phyloP scores from a whole-genome alignment of 2,329 filamentous ascomycete species.

The Ceratocystiopsis brevicomis region DNA sequence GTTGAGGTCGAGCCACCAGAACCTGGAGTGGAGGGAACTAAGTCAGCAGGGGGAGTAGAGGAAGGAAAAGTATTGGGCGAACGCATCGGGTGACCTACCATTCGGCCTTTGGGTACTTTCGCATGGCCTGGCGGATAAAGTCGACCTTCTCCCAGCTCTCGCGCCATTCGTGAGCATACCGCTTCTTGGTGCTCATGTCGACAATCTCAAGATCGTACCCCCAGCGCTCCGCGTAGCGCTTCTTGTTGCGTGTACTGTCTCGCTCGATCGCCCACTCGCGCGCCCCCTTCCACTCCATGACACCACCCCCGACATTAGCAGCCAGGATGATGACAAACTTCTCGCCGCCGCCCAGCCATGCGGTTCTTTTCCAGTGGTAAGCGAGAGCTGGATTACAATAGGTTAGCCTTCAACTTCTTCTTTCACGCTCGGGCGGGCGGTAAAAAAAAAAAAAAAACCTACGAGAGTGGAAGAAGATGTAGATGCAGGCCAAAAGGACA shows the following conservation, averaged over 20 bases:
- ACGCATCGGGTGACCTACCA: conserved; percentile 38
- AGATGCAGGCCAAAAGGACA: conserved; percentile 39
- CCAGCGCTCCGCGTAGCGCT: conserved; percentile 69
- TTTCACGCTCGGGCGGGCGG: too few species aligned
- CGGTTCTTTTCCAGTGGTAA: conserved; percentile 50
- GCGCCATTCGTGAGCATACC: conserved; percentile 96
- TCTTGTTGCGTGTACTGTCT: conserved; percentile 90
- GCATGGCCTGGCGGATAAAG: conserved; percentile 69
- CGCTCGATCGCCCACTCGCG: conserved; percentile 96
- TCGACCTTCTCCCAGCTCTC: conserved; percentile 99
- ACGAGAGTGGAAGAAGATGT: conserved; percentile 57
- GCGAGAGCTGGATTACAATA: conserved; percentile 22
- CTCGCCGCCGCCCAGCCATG: conserved; percentile 61
- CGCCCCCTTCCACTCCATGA: conserved; percentile 98
- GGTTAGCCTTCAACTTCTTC: background rate
- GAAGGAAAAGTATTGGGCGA: background rate
- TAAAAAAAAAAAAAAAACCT: too few species aligned
- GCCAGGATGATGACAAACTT: conserved; percentile 89
- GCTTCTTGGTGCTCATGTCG: conserved; percentile 97
- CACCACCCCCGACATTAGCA: conserved; percentile 85
- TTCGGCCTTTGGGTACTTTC: conserved; percentile 88
- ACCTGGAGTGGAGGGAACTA: conserved; percentile 41
- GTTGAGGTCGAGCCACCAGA: conserved; percentile 97
- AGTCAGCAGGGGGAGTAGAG: conserved; percentile 10
- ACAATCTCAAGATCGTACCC: conserved; percentile 92